These are phyloP conservation scores for Hypericum perforatum DNA, from an alignment of 345 rosid genomes.

Conservation along the genomic window DNA sequence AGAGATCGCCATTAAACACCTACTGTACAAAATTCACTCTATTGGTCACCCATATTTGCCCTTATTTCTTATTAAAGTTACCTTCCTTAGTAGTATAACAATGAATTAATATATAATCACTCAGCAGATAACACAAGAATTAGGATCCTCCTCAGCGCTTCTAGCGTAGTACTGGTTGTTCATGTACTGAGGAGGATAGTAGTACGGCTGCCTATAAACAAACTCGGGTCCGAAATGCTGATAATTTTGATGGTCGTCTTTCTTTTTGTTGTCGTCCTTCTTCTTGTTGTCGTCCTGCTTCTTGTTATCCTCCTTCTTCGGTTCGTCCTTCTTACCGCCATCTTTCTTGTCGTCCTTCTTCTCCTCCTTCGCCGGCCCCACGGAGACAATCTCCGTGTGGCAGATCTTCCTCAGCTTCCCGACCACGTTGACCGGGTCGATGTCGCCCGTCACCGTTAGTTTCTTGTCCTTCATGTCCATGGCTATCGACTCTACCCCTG, in stretches of 20 bases:
- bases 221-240: not conserved
- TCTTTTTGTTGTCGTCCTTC: not conserved
- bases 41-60: no score
- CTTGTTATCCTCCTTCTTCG: conserved; percentile 14
- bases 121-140: conserved; percentile 30
- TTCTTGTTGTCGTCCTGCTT: conserved; percentile 3
- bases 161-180: conserved; percentile 10
- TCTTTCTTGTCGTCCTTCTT: conserved; percentile 39
- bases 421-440: conserved; percentile 34
- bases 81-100: no score
- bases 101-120: not conserved
- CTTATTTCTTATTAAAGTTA: no score
- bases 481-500: conserved; percentile 44
- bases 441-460: conserved; percentile 43
- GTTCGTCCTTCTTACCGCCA: conserved; percentile 18
- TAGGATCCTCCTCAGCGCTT: conserved; percentile 30
- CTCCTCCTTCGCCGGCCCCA: conserved; percentile 51
- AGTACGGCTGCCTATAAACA: conserved; percentile 8
- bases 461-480: conserved; percentile 55
- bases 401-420: conserved; percentile 48
- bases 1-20: no score
- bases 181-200: conserved; percentile 13
- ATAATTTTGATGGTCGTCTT: not conserved
- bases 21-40: no score
- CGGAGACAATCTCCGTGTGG: conserved; percentile 34